Evolutionary conservation across 305 asterid species (phyloP), one percentile per base, ranked within the genome.

Genomic region (Nicotiana rustica): DNA sequence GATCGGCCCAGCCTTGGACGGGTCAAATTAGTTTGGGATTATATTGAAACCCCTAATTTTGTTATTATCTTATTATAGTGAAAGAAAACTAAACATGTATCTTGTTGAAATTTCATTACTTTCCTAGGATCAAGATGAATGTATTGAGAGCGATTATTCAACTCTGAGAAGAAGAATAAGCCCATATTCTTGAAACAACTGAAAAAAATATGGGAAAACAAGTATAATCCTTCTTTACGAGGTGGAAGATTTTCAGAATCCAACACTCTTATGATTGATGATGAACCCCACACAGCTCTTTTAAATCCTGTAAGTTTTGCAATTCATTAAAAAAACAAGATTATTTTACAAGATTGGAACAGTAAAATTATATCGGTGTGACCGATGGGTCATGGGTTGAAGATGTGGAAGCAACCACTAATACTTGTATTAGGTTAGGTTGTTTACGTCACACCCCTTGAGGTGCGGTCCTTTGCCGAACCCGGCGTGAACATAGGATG

Each of bases 191-290:
- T 93, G 60, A 89, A 93, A 78, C 78, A 87, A 1, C 29, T 92
- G 81, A 89, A 86, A 15, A 82, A 87, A 12, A 36, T 92, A 6
- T 91, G 93, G 94, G 87, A 68, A 25, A 86, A 82, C 2, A 84
- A 80, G 6, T 9, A 41, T 12, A 3, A 2, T 21, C 61, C 61
- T 65, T 77, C 85, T 2, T 57, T 67, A 68, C 29, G 60, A 0
- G 86, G 77, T 19, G 91, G 86, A 13, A 67, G 82, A 70, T 91
- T 87, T 82, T 78, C 91, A 25, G 81, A 94, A 15, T 81, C 91
- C 1, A 90, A 94, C 33, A 91, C 96, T 8, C 33, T 92, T 82
- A 10, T 94, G 25, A 82, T 94, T 55, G 95, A 93, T 64, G 83
- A 87, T 14, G 95, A 89, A n/a, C 94, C 94, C 3, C 87, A 86